Evolutionary conservation across 192 early-diverging fungal species (phyloP).

Genomic region (Podila clonocystis): DNA sequence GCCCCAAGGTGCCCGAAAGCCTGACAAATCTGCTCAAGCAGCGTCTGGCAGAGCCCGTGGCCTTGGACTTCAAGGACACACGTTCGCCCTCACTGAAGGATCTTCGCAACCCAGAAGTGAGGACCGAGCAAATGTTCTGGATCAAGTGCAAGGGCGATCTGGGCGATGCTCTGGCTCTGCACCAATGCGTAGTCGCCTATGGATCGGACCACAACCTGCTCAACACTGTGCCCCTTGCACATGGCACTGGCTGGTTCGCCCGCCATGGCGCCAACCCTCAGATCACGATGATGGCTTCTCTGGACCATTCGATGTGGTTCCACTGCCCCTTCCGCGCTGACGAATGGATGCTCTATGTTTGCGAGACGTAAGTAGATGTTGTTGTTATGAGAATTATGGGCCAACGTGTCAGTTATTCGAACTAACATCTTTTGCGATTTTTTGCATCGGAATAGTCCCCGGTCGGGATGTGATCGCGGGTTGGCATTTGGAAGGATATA

Average conservation of each 20-base stretch:
- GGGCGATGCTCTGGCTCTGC: conserved; percentile 65
- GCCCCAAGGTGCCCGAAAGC: conserved; percentile 33
- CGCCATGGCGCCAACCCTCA: conserved; percentile 43
- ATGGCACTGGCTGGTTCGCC: conserved; percentile 59
- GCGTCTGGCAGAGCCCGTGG: conserved; percentile 33
- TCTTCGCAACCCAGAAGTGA: conserved; percentile 9
- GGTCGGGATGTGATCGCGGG: conserved; percentile 74
- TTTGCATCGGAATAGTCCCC: conserved; percentile 69
- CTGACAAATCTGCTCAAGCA: conserved; percentile 9
- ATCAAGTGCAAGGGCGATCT: conserved; percentile 68
- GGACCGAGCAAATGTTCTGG: conserved; percentile 61
- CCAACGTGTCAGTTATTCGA: neutral
- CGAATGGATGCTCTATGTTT: conserved; percentile 73
- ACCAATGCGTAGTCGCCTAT: conserved; percentile 72
- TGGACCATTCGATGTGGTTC: conserved; percentile 89
- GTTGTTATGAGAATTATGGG: neutral
- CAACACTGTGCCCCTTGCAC: conserved; percentile 48
- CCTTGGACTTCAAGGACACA: conserved; percentile 37
- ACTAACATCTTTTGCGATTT: neutral
- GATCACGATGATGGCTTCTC: conserved; percentile 68
- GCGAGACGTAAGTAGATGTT: conserved; percentile 26
- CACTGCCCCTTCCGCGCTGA: conserved; percentile 83
- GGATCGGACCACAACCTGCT: conserved; percentile 36
- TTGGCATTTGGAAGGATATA: conserved; percentile 84
- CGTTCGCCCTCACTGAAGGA: conserved; percentile 19